Base-by-base conservation (phyloP, 169 alveolate species). In the Pseudocohnilembus persalinus region DNA sequence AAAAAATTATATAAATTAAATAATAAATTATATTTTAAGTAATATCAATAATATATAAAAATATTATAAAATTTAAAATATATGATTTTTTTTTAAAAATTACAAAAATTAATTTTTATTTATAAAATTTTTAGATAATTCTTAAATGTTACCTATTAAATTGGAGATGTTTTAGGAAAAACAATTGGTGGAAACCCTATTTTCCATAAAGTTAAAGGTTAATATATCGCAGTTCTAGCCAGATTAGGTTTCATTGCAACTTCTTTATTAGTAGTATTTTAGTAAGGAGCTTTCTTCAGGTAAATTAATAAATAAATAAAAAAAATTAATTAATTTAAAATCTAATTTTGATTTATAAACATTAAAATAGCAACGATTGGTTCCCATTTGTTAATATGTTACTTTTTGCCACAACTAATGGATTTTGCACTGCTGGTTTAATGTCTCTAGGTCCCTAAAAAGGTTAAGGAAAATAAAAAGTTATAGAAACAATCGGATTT, bases 141-240 rank as follows among this genome's bases (percentile, higher is more conserved):
- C 63, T 35, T 79, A 49, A 35, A 34, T 28, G 29, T 73, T 16
- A 79, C 63, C 63, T 79, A 79, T 29, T 34, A 79, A 34, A 11
- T 79, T 1, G 84, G 84, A 35, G 84, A 79, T 79, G 73, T 79
- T 79, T 49, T 64, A 0, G 84, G 84, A 29, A 79, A 79, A 63
- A 49, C 34, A 28, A 0, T 79, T 63, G 65, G 77, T 27, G 31
- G 33, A 28, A 34, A 49, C 29, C 24, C 24, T 0, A 29, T 79
- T 28, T 79, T 35, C 16, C 27, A 30, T 25, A 49, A 34, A 24
- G 31, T 11, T 11, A 49, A 31, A 6, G 16, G 34, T 63, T 29
- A 34, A 30, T 79, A 79, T 29, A 26, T 64, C 29, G 49, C 31
- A 49, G 84, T 79, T 11, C 34, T 24, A 0, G 16, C 63, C 16